These are phyloP conservation scores for Coccomyxa sp. DNA, from an alignment of 139 green algal genomes.

Conservation along the genomic window DNA sequence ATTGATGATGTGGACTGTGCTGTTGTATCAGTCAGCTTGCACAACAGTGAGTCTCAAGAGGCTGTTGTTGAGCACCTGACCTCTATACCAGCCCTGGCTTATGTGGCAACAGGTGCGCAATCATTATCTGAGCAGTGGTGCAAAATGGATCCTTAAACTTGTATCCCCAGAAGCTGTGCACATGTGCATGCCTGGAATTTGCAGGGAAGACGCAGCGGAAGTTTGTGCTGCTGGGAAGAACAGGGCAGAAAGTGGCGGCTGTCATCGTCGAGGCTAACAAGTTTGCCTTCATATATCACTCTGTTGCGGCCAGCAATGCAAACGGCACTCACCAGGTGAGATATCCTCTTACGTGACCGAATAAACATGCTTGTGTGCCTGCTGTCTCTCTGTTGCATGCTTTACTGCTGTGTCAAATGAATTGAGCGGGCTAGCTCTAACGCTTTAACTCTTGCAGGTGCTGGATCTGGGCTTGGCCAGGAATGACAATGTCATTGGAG, in stretches of 20 bases:
- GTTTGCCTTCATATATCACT: constrained; percentile 61
- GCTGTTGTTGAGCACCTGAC: constrained; percentile 25
- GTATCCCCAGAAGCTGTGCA: background rate
- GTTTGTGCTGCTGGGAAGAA: constrained; percentile 53
- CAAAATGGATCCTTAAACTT: background rate
- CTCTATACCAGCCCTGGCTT: constrained; percentile 58
- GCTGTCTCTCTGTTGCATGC: background rate
- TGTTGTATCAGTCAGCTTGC: constrained; percentile 26
- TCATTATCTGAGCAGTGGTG: background rate
- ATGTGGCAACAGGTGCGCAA: constrained; percentile 45
- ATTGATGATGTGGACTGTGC: constrained; percentile 66
- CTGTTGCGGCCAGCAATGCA: constrained; percentile 22
- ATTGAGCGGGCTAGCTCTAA: background rate
- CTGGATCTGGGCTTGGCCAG: constrained; percentile 51
- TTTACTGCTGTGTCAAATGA: background rate
- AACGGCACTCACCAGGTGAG: constrained; percentile 42
- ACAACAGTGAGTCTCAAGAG: background rate
- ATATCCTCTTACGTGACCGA: background rate
- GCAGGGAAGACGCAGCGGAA: constrained; percentile 61
- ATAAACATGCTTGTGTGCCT: background rate
- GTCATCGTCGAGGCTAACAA: constrained; percentile 53
- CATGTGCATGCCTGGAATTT: background rate
- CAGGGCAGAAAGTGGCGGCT: constrained; percentile 27
- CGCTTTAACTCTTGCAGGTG: constrained; percentile 25
- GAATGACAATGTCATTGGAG: constrained; percentile 37